Percentiles rank a stretch among this genome's conserved stretches.
These are phyloP conservation scores for Yarrowia sp. DNA, from an alignment of 805 yeast species.

Conservation along the genomic window DNA sequence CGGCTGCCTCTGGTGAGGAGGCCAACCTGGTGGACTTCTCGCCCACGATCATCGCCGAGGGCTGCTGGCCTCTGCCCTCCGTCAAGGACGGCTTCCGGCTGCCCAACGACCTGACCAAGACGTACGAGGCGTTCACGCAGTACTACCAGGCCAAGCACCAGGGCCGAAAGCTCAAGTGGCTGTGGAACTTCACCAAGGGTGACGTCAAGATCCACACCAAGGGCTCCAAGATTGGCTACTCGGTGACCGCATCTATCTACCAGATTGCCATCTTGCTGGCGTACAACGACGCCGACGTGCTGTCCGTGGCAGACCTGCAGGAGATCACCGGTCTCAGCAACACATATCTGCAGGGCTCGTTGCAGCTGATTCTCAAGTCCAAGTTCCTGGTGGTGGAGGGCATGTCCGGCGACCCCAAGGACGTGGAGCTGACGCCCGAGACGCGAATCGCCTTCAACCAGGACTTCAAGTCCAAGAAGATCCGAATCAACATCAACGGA, in stretches of 20 bases:
- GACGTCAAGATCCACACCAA: constrained; percentile 87
- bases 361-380: constrained; percentile 79
- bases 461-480: constrained; percentile 84
- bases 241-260: constrained; percentile 78
- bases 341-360: constrained; percentile 73
- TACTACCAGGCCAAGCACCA: constrained; percentile 77
- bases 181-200: constrained; percentile 93
- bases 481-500: constrained; percentile 77
- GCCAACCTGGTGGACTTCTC: constrained; percentile 60
- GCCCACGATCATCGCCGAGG: constrained; percentile 82
- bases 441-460: constrained; percentile 73
- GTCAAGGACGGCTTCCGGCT: constrained; percentile 60
- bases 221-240: constrained; percentile 65
- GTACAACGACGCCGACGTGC: constrained; percentile 72
- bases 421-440: constrained; percentile 49
- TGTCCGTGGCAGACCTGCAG: constrained; percentile 65
- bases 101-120: constrained; percentile 69
- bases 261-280: constrained; percentile 87
- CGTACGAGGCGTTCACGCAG: constrained; percentile 70
- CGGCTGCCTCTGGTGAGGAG: constrained; percentile 48
- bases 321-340: constrained; percentile 72
- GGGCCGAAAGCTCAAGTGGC: constrained; percentile 92
- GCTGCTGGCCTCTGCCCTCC: constrained; percentile 82
- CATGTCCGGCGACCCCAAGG: constrained; percentile 51
- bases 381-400: constrained; percentile 75